Conservation (phyloP, 495 filamentous ascomycete genomes). For the Aspergillus cristatus region DNA sequence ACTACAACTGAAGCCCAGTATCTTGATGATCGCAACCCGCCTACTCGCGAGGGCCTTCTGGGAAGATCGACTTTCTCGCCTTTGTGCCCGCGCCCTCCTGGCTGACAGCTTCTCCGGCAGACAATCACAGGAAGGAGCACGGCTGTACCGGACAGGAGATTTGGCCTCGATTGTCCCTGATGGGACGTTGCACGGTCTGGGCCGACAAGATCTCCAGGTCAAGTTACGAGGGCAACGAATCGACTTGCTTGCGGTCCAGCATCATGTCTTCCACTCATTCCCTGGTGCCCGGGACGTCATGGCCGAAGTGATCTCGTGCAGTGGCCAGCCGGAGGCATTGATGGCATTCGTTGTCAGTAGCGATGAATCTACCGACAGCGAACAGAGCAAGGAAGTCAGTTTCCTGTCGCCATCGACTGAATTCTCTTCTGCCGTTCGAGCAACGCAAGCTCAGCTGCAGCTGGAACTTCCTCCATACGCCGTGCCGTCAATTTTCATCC, state of each 20-base stretch:
- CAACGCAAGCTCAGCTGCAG: too few species aligned
- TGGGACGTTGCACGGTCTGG: slow-evolving; percentile 57
- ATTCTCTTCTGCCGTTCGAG: not conserved
- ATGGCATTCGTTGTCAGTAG: not conserved
- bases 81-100: too few species aligned
- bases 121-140: too few species aligned
- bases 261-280: not conserved
- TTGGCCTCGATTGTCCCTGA: slow-evolving; percentile 60
- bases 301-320: not conserved
- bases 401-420: not conserved
- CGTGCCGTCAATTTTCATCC: not conserved
- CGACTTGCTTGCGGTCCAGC: slow-evolving; percentile 59
- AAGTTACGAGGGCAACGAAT: slow-evolving; percentile 69
- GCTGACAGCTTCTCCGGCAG: too few species aligned
- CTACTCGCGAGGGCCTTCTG: too few species aligned
- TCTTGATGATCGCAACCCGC: too few species aligned
- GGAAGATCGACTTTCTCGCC: too few species aligned
- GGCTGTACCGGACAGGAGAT: slow-evolving; percentile 60
- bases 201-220: slow-evolving; percentile 65
- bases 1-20: too few species aligned
- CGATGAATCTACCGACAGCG: not conserved
- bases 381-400: not conserved
- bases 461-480: slow-evolving; percentile 10
- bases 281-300: not conserved
- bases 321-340: not conserved